phyloP scores from a whole-genome alignment of 2,329 filamentous ascomycete genomes.

The Fusarium torulosum region DNA sequence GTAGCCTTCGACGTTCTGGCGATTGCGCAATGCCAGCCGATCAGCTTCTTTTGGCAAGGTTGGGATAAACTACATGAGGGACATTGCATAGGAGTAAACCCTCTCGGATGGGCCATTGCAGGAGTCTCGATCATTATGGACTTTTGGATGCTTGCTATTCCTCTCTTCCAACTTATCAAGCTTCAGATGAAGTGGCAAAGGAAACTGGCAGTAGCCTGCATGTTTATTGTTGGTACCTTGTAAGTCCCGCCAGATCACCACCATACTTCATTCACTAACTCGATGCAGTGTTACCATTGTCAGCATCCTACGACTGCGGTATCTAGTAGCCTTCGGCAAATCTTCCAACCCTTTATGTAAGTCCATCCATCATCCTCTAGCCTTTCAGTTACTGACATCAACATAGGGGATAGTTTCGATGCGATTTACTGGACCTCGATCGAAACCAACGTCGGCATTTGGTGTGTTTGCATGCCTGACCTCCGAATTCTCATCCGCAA shows the following conservation, averaged over 20 bases:
- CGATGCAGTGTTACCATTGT: neutral
- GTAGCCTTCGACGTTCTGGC: constrained; percentile 6
- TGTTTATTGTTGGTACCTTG: constrained; percentile 21
- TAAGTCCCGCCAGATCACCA: neutral
- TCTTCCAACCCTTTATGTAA: constrained; percentile 11
- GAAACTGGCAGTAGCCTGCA: constrained; percentile 7
- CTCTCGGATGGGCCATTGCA: constrained; percentile 26
- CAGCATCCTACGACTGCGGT: constrained; percentile 15
- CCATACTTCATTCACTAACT: neutral
- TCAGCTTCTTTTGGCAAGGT: constrained; percentile 20
- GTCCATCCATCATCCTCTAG: accelerated
- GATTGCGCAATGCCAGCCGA: constrained; percentile 13
- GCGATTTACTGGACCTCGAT: constrained; percentile 9
- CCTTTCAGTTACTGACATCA: neutral
- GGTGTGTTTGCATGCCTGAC: constrained; percentile 7
- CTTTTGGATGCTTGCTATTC: constrained; percentile 9
- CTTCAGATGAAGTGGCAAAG: constrained; percentile 18
- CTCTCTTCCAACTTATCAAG: neutral
- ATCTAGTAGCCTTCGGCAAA: constrained; percentile 3
- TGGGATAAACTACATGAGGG: constrained; percentile 20
- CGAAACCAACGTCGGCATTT: constrained; percentile 5
- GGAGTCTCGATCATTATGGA: constrained; percentile 6
- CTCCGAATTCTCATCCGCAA: neutral
- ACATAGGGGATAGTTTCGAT: neutral
- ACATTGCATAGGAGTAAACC: constrained; percentile 14